phyloP scores from a whole-genome alignment of 2,329 filamentous ascomycete genomes.

The Aspergillus sp. region DNA sequence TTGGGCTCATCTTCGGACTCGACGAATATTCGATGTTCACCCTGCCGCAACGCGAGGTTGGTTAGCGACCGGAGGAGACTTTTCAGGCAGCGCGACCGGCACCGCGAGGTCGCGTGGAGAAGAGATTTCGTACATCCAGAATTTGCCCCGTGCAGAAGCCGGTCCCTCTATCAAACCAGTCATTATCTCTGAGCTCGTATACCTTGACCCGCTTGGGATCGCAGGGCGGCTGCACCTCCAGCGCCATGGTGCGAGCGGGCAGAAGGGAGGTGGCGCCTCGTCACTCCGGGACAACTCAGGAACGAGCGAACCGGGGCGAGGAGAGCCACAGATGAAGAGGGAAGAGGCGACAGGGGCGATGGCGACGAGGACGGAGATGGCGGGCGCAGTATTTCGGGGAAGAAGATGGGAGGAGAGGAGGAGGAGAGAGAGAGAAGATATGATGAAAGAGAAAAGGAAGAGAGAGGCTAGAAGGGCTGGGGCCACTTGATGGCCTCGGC shows the following conservation, averaged over 20 bases:
- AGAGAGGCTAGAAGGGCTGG: slow-evolving; percentile 14
- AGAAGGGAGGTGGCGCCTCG: slow-evolving; percentile 26
- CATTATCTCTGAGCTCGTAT: slow-evolving; percentile 95
- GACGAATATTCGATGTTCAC: slow-evolving; percentile 81
- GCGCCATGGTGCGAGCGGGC: slow-evolving; percentile 36
- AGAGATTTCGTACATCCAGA: slow-evolving; percentile 51
- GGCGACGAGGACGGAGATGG: slow-evolving; percentile 2
- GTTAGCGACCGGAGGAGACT: slow-evolving; percentile 8
- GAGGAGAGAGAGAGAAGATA: slow-evolving; percentile 6
- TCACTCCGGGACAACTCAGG: slow-evolving; percentile 30
- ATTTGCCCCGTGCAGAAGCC: slow-evolving; percentile 82
- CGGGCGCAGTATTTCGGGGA: slow-evolving; percentile 13
- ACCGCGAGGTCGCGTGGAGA: slow-evolving; percentile 8
- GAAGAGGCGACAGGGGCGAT: slow-evolving; percentile 11
- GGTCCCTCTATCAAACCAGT: slow-evolving; percentile 97
- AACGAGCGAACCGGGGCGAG: slow-evolving; percentile 25
- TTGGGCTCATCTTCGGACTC: slow-evolving; percentile 87
- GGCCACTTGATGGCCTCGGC: slow-evolving; percentile 25
- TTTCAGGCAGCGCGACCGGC: slow-evolving; percentile 8
- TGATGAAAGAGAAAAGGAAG: slow-evolving; percentile 9
- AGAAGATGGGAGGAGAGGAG: slow-evolving; percentile 13
- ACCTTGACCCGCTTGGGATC: slow-evolving; percentile 75
- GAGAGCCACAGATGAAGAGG: slow-evolving; percentile 16
- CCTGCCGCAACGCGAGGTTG: slow-evolving; percentile 35
- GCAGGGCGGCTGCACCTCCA: slow-evolving; percentile 39